Percentiles rank a stretch among this genome's conserved stretches.
Evolutionary conservation across 2,329 filamentous ascomycete genomes (phyloP).

Genomic region (Sphaerulina musiva): DNA sequence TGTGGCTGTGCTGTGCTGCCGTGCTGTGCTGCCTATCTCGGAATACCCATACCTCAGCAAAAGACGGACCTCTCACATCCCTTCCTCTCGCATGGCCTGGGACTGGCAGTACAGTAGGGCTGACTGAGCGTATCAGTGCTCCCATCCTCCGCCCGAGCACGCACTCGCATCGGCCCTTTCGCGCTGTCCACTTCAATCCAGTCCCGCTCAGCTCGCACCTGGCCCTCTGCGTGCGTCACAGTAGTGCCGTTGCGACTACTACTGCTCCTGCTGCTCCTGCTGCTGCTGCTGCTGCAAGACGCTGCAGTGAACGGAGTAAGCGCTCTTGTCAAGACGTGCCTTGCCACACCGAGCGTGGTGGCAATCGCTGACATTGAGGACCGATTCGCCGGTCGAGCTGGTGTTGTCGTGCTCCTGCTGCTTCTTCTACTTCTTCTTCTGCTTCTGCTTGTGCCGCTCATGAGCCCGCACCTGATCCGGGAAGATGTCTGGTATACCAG

Average conservation of each 20-base stretch:
- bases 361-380: not conserved
- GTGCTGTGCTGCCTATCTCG: slow-evolving; percentile 10
- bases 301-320: not conserved
- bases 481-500: slow-evolving; percentile 26
- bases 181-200: slow-evolving; percentile 11
- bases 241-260: not conserved
- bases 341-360: slow-evolving; percentile 7
- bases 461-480: slow-evolving; percentile 11
- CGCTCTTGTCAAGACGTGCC: not conserved
- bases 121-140: slow-evolving; percentile 18
- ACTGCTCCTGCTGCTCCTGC: not conserved
- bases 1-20: no score
- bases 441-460: slow-evolving; percentile 5
- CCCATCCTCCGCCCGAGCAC: slow-evolving; percentile 5
- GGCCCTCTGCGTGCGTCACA: not conserved
- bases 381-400: slow-evolving; percentile 10
- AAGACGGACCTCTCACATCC: slow-evolving; percentile 5
- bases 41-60: slow-evolving; percentile 7
- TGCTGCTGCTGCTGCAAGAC: slow-evolving; percentile 3
- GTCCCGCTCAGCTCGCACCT: no score
- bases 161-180: slow-evolving; percentile 16
- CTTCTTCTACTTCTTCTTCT: not conserved
- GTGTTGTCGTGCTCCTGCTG: not conserved
- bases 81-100: slow-evolving; percentile 16
- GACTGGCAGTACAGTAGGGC: slow-evolving; percentile 13